Evolutionary conservation across 2,329 filamentous ascomycete species (phyloP), one percentile per base, ranked within the genome.

Genomic region (Ceratocystis diversiconidia): DNA sequence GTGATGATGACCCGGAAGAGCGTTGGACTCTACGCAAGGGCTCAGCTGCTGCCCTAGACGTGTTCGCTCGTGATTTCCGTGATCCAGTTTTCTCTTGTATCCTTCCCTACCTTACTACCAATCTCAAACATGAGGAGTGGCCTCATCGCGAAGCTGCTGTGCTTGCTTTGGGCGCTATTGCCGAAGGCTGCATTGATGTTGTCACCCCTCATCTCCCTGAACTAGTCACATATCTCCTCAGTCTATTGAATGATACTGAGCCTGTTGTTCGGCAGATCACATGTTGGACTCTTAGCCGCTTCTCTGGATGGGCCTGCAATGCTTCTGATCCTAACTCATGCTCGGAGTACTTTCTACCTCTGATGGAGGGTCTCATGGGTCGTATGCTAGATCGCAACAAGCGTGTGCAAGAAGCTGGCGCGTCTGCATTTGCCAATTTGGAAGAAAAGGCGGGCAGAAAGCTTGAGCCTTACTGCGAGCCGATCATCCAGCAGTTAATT

Each of bases 361-460:
- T 97, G 82, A 96, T 99, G 91, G 92, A 96, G 69, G 94, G 92
- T 5, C 92, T 99, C 61, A 78, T 99, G 66, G 86, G 85, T 68
- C 89, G 92, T 73, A 99, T 99, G 94, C 80, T 99, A 60, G 94
- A 99, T 76, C 86, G 84, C 73, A 97, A 97, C 80, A 99, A 99
- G 79, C 91, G 92, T 74, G 94, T 99, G 0, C 94, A 99, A 74
- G 92, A 97, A 75, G 92, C 94, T 17, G 94, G 89, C 30, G 92
- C 92, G 1, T 97, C 92, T 2, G 92, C 92, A 7, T 97, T 99
- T 76, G 92, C 94, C 3, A 95, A 92, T 72, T 81, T 99, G 7
- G 94, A 97, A 75, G 94, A 97, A 74, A 95, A 95, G 74, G 89
- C 94, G 0, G 90, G 90, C 67, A 85, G 85, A 69, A 82, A 86